Conservation (phyloP, 345 rosid species). For the Acer saccharum region DNA sequence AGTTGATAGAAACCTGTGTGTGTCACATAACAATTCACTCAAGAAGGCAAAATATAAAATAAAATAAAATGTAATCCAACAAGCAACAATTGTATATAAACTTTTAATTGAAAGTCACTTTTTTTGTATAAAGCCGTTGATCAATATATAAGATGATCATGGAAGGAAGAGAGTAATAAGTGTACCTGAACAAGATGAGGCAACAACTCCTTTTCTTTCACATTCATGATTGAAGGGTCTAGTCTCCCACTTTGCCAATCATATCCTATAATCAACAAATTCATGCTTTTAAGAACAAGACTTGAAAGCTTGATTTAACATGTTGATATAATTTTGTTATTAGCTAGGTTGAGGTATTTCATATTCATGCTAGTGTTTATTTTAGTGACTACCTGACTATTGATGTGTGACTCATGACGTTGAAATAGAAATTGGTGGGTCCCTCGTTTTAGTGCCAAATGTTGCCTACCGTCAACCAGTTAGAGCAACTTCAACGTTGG, state of each 20-base stretch:
- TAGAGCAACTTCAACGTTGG: too few species aligned
- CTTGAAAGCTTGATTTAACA: neutral
- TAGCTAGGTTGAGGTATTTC: neutral
- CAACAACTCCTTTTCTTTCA: constrained; percentile 35
- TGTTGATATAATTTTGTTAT: neutral
- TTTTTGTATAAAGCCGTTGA: too few species aligned
- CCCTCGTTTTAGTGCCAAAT: too few species aligned
- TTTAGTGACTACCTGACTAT: neutral
- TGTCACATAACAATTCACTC: neutral
- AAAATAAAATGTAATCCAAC: too few species aligned
- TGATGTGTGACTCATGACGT: neutral
- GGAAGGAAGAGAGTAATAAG: neutral
- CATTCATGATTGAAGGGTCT: constrained; percentile 81
- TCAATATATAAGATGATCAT: too few species aligned
- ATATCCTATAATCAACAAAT: constrained; percentile 46
- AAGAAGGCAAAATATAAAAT: neutral
- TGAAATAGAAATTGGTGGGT: neutral
- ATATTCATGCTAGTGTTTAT: neutral
- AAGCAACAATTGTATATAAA: too few species aligned
- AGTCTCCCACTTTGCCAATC: constrained; percentile 73
- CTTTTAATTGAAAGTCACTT: too few species aligned
- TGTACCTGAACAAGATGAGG: constrained; percentile 76
- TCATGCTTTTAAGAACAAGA: neutral
- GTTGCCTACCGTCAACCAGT: too few species aligned
- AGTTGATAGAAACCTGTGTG: constrained; percentile 50